Evolutionary conservation across 2,329 filamentous ascomycete genomes (phyloP), one percentile per base, ranked within the genome.

Genomic region (Pseudogymnoascus sp.): DNA sequence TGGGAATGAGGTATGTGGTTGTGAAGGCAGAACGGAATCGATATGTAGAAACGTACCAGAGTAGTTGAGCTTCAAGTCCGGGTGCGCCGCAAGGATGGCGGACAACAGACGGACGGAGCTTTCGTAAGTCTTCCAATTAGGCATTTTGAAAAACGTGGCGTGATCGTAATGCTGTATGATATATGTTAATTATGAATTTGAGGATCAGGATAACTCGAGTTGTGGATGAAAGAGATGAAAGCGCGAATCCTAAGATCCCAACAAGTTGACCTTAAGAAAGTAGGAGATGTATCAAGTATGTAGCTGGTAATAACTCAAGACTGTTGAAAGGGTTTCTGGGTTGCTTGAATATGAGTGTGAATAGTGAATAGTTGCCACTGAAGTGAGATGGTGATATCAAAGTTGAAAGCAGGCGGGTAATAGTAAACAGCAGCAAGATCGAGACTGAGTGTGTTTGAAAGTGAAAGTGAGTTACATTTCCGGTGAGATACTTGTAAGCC

Each of bases 101-200:
- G 83, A 81, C 2, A 87, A 76, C 37, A 88, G 80, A 54, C 85
- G 83, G 18, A 80, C 79, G 67, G 84, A 83, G 0, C 81, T 78
- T 72, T 87, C 84, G 71, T 84, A 86, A 1, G 77, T 79, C 66
- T 81, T 82, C 75, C 86, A 87, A 68, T 84, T 86, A 3, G 81
- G 75, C 82, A 84, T 84, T 1, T 16, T 73, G 67, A 42, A 18
- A 31, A 5, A 10, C 6, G 14, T 29, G 1, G 8, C 4, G 51
- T 16, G 29, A 12, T 34, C 5, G n/a, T 14, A 8, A 21, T 57
- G 14, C 51, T 57, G 5, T 57, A 34, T 7, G 1, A 18, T 18
- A 57, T 34, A 18, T 57, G 51, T 57, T 34, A 57, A 21, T 36
- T 57, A 7, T 18, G 26, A 34, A 21, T 34, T 12, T 36, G 29